Base-by-base conservation (phyloP, 176 grass and related monocot species). In the Paspalum vaginatum region DNA sequence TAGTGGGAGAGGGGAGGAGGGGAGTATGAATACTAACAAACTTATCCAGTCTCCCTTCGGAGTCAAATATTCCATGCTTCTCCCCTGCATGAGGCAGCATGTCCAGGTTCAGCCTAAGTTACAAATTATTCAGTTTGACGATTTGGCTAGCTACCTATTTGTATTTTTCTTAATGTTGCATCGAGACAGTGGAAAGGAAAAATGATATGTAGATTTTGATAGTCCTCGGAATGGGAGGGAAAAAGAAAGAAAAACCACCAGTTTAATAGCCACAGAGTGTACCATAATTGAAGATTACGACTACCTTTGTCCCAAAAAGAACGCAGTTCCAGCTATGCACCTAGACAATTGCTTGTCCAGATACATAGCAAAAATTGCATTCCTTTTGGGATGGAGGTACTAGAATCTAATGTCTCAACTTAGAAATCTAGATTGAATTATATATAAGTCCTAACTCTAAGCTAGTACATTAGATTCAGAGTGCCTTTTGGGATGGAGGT, bases 21-120 rank as follows among this genome's bases (percentile, higher is more conserved):
- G 26, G 20, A 41, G 27, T 25, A 22, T 14, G 67, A 86, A 70
- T 20, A 46, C 66, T 46, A 81, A 84, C 76, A 81, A 72, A 68
- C 65, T 90, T 77, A 60, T 84, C 75, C 22, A 84, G 14, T 49
- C 49, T 69, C 47, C 46, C 65, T 57, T 72, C 44, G 56, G 51
- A 71, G 39, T 27, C 47, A 62, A 75, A 61, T 24, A 57, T 62
- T 72, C 44, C 68, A 79, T 76, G 51, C 17, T 41, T 67, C 49
- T 76, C 78, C 62, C 83, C 88, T 94, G 45, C 56, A 90, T 53
- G 87, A 49, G 59, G 78, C 15, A 75, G 9, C 37, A 78, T 24
- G 83, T 21, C 8, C 22, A 78, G 15, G 77, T 65, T 48, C 18
- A 84, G 32, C 12, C 1, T 0, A 58, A 43, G 43, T 74, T 83